Evolutionary conservation across 2,329 filamentous ascomycete species (phyloP), one percentile per base, ranked within the genome.

Genomic region (Sordariomycetes sp.): DNA sequence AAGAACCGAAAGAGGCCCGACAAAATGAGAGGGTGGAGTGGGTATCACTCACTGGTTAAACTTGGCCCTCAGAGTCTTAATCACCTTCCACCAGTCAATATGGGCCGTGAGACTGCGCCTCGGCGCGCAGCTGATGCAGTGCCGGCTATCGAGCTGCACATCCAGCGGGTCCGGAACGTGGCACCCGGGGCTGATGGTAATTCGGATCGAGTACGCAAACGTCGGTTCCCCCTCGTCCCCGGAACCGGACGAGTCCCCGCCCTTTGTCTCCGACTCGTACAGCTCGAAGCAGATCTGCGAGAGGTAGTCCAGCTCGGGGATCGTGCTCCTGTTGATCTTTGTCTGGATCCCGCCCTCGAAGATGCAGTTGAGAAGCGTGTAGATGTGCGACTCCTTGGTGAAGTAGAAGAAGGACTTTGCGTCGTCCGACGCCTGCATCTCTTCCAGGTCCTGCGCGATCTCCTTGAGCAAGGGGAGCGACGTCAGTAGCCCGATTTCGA

Each of bases 331-430:
- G 64, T 90, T 87, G 66, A 99, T 97, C 74, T 99, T 99, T 25
- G 92, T 96, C 67, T 95, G 88, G 62, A 99, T 89, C 34, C 94
- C 95, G 60, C 95, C 94, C 69, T 99, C 94, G 28, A 99, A 81
- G 63, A 99, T 97, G 69, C 92, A 97, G 70, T 99, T 99, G 59
- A 99, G 81, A 5, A 99, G 80, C 5, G 94, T 99, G 74, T 99
- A 99, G 61, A 99, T 96, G 69, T 99, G 94, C 0, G 90, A 96
- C 72, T 99, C 94, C 71, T 99, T 99, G 61, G 94, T 99, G 71
- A 99, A 99, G 74, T 99, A 99, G 72, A 97, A 89, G 76, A 97
- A 97, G 1, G 87, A 92, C 68, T 96, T 96, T 52, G 91, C 90
- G 62, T 95, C 89, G 56, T 92, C 86, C 0, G 89, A 95, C 3